Conservation (phyloP, 345 rosid genomes). For the Erodium maritimum region DNA sequence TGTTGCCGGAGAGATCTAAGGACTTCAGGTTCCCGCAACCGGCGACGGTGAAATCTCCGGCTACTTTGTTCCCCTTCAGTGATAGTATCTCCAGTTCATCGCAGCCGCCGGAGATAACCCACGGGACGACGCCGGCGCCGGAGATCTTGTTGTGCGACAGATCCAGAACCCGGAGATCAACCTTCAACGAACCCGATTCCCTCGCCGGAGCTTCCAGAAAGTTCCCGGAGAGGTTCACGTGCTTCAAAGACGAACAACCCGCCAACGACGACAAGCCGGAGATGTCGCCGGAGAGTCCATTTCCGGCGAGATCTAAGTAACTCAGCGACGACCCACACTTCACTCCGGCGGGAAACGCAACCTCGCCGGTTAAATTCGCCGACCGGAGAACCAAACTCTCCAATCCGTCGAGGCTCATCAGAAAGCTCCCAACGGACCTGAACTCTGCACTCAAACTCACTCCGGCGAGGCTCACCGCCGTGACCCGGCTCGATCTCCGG, state of each 20-base stretch:
- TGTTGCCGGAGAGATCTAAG: conserved; percentile 67
- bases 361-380: conserved; percentile 46
- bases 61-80: conserved; percentile 54
- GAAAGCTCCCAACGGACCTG: conserved; percentile 36
- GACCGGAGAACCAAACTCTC: conserved; percentile 41
- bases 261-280: conserved; percentile 34
- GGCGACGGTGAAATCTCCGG: conserved; percentile 61
- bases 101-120: conserved; percentile 52
- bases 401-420: conserved; percentile 39
- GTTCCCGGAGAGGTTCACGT: conserved; percentile 53
- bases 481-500: neutral
- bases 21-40: conserved; percentile 40
- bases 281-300: conserved; percentile 46
- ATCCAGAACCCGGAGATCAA: conserved; percentile 57
- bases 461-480: conserved; percentile 33
- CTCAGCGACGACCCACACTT: conserved; percentile 52
- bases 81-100: conserved; percentile 32
- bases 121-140: conserved; percentile 38
- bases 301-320: conserved; percentile 65
- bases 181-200: conserved; percentile 34
- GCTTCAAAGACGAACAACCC: conserved; percentile 45
- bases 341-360: conserved; percentile 40
- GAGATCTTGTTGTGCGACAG: conserved; percentile 53
- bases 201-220: conserved; percentile 29
- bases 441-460: conserved; percentile 41